phyloP scores from a whole-genome alignment of 768 basidiomycete species.

The Cystobasidium tubakii region DNA sequence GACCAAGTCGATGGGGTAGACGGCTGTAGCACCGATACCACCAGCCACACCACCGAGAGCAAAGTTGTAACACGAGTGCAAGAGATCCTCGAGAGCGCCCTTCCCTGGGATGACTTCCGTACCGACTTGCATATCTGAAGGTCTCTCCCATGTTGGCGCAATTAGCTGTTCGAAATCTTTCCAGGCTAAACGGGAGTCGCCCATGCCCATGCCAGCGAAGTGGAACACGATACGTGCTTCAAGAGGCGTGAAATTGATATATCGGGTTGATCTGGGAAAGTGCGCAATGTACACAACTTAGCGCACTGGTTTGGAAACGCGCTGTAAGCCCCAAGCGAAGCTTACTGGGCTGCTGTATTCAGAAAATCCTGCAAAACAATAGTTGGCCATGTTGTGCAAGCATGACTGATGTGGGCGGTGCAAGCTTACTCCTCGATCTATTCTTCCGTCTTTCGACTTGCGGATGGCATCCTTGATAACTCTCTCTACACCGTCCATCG shows the following conservation, averaged over 20 bases:
- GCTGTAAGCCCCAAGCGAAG: not conserved
- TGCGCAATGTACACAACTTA: not conserved
- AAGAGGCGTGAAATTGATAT: constrained; percentile 94
- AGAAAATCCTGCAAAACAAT: constrained; percentile 65
- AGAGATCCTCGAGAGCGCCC: constrained; percentile 49
- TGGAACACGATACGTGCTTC: constrained; percentile 98
- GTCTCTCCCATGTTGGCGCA: constrained; percentile 73
- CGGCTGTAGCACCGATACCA: constrained; percentile 90
- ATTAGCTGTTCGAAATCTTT: constrained; percentile 87
- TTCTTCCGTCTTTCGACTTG: constrained; percentile 88
- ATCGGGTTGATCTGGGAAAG: constrained; percentile 59
- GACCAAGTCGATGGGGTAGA: constrained; percentile 65
- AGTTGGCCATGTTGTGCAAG: no score
- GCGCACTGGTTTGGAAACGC: not conserved
- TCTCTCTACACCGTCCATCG: constrained; percentile 97
- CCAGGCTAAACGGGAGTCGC: constrained; percentile 66
- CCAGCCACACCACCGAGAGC: constrained; percentile 81
- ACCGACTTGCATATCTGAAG: constrained; percentile 56
- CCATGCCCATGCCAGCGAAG: constrained; percentile 77
- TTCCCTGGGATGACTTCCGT: constrained; percentile 40
- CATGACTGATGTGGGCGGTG: not conserved
- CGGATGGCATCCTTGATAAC: constrained; percentile 66
- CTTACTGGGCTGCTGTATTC: constrained; percentile 68
- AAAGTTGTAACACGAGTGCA: constrained; percentile 78
- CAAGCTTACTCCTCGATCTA: constrained; percentile 59